Percentiles rank a stretch among this genome's conserved stretches.
Conservation (phyloP, 2,329 filamentous ascomycete species). For the Penicillium expansum region DNA sequence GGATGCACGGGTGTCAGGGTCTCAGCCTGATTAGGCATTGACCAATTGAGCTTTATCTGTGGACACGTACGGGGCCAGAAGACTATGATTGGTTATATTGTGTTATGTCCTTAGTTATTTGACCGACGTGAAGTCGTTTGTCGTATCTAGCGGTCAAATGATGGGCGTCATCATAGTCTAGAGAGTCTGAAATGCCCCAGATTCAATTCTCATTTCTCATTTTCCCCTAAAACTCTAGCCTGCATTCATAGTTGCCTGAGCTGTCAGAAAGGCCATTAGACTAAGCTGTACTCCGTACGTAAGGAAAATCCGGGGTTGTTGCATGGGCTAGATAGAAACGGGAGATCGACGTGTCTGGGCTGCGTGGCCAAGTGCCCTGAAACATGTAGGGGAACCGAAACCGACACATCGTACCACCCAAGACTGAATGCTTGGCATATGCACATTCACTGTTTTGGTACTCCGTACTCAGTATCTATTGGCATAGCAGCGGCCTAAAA, state of each 20-base stretch:
- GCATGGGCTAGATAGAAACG: background rate
- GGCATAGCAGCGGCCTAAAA: background rate
- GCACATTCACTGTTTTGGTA: too few relatives aligned
- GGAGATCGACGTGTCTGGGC: background rate
- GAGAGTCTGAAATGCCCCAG: background rate
- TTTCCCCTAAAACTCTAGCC: too few relatives aligned
- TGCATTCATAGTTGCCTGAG: background rate
- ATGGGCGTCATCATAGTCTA: background rate
- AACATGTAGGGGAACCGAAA: background rate
- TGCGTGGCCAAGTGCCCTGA: background rate
- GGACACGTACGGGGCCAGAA: background rate
- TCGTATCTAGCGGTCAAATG: background rate
- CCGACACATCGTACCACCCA: background rate
- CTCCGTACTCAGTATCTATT: background rate
- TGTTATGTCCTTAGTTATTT: background rate
- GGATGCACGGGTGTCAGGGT: background rate
- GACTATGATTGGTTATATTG: background rate
- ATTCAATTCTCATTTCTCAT: background rate
- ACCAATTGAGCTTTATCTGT: background rate
- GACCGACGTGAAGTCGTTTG: background rate
- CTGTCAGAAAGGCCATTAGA: too few relatives aligned
- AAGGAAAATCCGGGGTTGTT: background rate
- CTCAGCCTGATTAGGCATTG: background rate
- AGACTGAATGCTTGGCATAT: background rate
- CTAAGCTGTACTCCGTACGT: background rate